Conservation (phyloP, 192 early-diverging fungal species). For the Rhizoclosmatium sp. region DNA sequence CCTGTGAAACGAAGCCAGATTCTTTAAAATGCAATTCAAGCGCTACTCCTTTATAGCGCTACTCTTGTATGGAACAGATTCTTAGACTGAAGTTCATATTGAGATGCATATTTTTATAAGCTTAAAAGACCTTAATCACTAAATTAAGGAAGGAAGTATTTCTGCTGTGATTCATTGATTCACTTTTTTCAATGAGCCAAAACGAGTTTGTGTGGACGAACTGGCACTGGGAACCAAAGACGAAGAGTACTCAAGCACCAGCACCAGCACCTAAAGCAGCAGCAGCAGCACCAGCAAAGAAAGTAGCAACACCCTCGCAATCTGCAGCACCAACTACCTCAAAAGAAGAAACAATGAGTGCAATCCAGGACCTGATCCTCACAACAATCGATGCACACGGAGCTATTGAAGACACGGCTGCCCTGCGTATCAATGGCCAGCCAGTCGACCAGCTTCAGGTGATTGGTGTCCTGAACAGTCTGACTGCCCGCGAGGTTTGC, state of each 20-base stretch:
- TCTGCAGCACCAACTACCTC: neutral
- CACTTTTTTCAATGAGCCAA: neutral
- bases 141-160: too few species aligned
- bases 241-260: neutral
- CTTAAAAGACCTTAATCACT: too few species aligned
- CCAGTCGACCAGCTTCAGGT: conserved; percentile 72
- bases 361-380: conserved; percentile 57
- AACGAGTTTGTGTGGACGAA: conserved; percentile 10
- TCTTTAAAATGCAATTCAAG: too few species aligned
- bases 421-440: conserved; percentile 63
- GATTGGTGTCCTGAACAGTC: conserved; percentile 84
- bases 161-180: neutral
- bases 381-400: conserved; percentile 69
- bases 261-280: neutral
- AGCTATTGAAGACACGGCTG: conserved; percentile 74
- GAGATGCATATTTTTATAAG: too few species aligned
- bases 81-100: too few species aligned
- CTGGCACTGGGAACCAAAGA: conserved; percentile 8
- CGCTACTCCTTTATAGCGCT: too few species aligned
- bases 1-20: too few species aligned
- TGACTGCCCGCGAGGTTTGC: conserved; percentile 85
- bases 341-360: neutral
- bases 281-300: neutral
- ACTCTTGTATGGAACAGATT: too few species aligned
- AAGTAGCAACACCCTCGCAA: neutral